These are phyloP conservation scores for Barnettozyma vustinii DNA, from an alignment of 805 yeast species.

Conservation along the genomic window DNA sequence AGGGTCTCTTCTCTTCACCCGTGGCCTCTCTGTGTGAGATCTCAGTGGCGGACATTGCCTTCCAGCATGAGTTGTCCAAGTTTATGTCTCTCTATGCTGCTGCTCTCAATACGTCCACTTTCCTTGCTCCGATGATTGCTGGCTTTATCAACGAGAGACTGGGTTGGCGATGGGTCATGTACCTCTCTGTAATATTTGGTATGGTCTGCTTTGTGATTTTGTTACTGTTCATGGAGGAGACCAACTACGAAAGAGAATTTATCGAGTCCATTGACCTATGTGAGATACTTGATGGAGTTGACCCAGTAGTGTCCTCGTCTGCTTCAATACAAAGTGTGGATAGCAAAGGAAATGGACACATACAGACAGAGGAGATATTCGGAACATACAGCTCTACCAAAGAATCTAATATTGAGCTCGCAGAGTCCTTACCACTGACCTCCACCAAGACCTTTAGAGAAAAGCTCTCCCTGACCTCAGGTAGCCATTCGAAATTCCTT, in stretches of 20 bases:
- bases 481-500: conserved; percentile 27
- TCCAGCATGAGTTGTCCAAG: conserved; percentile 45
- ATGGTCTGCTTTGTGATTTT: conserved; percentile 35
- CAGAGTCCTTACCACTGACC: no score
- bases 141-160: conserved; percentile 47
- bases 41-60: conserved; percentile 42
- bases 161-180: conserved; percentile 51
- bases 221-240: conserved; percentile 49
- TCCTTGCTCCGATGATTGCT: conserved; percentile 53
- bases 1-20: conserved; percentile 35
- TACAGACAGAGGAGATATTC: no score
- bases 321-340: no score
- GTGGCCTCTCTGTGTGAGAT: conserved; percentile 46
- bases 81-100: conserved; percentile 45
- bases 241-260: conserved; percentile 36
- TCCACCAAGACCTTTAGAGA: conserved; percentile 34
- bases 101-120: conserved; percentile 49
- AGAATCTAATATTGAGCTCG: no score
- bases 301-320: no score
- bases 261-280: no score
- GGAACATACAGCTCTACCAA: no score
- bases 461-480: conserved; percentile 38
- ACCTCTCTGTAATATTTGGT: conserved; percentile 42
- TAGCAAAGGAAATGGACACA: no score
- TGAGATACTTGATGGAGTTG: no score